Base-by-base conservation (phyloP, 2,329 filamentous ascomycete species). In the Alternaria arbusti region DNA sequence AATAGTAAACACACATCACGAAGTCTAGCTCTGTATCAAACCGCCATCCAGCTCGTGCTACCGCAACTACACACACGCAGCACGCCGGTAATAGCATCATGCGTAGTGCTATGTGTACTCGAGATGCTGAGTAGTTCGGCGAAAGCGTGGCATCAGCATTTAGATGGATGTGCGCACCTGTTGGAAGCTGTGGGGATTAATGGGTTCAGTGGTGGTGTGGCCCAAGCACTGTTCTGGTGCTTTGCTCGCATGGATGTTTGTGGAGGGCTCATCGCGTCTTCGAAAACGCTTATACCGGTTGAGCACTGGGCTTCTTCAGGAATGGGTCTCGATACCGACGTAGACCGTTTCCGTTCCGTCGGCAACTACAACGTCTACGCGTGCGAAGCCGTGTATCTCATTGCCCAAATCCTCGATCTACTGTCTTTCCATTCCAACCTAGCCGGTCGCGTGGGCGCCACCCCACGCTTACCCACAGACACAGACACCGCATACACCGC, bases 201-300 rank as follows among this genome's bases (percentile, higher is more conserved):
- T 40, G 86, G 86, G 0, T 81, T 86, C 4, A 80, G 81, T 6
- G 83, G 84, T 3, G 86, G 86, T 0, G 70, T 87, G 17, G 73
- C 85, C 7, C 84, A 86, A 66, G 86, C 85, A 0, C 78, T 88
- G 0, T 88, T 88, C 65, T 88, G 86, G 86, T 87, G 85, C 66
- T 88, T 86, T 69, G 85, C 84, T 0, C 80, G 86, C 46, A 88
- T 88, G 85, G 86, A 88, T 69, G 69, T 87, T 4, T 87, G 86
- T 62, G 85, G 84, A 36, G 84, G 84, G 3, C 79, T 88, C 13
- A 87, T 89, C 22, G 86, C 85, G 0, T 83, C 82, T 0, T 81
- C 85, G 46, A 82, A 80, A 17, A 84, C 84, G 0, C 81, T 87
- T 3, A 80, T 87, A 2, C 82, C 82, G 3, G 79, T 86, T 3